A percentile compares a stretch with the other conserved stretches of the same genome.
These are phyloP conservation scores for Magnusiomyces fungicola DNA, from an alignment of 1,139 yeast species.

Conservation along the genomic window DNA sequence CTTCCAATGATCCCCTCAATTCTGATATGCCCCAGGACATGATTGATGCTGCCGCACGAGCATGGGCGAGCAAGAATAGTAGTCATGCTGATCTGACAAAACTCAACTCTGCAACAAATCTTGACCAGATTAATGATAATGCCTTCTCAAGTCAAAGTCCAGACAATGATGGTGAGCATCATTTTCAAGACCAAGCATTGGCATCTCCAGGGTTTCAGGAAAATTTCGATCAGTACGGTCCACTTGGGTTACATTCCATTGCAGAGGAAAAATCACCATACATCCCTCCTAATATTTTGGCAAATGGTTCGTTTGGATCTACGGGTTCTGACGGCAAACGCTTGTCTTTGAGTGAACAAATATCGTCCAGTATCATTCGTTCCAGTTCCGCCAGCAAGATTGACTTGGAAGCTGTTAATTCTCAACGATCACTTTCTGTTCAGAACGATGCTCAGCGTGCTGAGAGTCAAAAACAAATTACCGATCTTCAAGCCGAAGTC, in stretches of 20 bases:
- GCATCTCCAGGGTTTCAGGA: not conserved
- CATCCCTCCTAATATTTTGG: conserved; percentile 12
- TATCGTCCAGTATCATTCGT: conserved; percentile 12
- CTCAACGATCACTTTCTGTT: not conserved
- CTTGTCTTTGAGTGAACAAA: conserved; percentile 14
- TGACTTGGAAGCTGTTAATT: not conserved
- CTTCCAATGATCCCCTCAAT: not conserved
- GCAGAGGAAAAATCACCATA: conserved; percentile 15
- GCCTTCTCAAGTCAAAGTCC: not conserved
- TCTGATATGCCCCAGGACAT: conserved; percentile 11
- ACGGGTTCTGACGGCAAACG: conserved; percentile 10
- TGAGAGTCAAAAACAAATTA: not conserved
- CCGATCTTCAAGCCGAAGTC: not conserved
- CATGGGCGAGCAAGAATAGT: conserved; percentile 16
- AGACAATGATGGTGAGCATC: not conserved
- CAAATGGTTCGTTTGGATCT: conserved; percentile 1
- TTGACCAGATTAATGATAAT: not conserved
- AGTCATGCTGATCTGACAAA: conserved; percentile 14
- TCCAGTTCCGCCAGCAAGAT: conserved; percentile 8
- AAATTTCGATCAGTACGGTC: not conserved
- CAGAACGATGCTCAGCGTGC: not conserved
- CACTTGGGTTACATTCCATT: conserved; percentile 11
- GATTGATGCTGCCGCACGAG: conserved; percentile 12
- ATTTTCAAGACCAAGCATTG: not conserved
- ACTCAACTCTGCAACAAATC: not conserved